phyloP scores from a whole-genome alignment of 2,329 filamentous ascomycete species.

The Phialophora expanda region DNA sequence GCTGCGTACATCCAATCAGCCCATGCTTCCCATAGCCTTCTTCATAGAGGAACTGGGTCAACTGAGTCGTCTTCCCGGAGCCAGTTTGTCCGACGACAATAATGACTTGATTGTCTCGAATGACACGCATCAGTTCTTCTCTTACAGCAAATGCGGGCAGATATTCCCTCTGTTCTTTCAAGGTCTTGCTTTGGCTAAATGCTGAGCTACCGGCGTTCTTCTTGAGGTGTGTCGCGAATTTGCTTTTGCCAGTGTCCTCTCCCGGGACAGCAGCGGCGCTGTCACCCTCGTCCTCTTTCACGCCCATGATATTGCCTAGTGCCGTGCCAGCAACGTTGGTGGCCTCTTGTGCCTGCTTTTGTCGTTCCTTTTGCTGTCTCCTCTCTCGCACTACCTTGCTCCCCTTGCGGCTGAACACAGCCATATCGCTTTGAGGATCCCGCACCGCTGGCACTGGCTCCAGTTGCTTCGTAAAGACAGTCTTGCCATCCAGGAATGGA shows the following conservation, averaged over 20 bases:
- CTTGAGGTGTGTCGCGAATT: constrained; percentile 90
- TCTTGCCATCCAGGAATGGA: constrained; percentile 92
- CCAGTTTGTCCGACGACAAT: constrained; percentile 98
- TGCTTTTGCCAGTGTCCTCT: constrained; percentile 72
- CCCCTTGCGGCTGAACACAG: constrained; percentile 93
- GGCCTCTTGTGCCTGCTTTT: constrained; percentile 92
- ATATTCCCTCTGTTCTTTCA: constrained; percentile 89
- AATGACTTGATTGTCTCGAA: constrained; percentile 94
- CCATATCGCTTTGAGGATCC: constrained; percentile 97
- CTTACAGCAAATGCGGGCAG: constrained; percentile 94
- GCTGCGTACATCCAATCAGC: constrained; percentile 95
- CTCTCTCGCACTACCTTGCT: constrained; percentile 91
- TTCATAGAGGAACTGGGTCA: constrained; percentile 94
- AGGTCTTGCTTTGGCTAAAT: constrained; percentile 89
- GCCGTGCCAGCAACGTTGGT: constrained; percentile 91
- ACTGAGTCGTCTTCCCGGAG: constrained; percentile 94
- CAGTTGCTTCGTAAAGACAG: constrained; percentile 94
- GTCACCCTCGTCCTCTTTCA: constrained; percentile 87
- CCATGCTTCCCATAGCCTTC: constrained; percentile 85
- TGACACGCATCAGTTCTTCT: constrained; percentile 87
- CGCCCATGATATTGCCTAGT: constrained; percentile 91
- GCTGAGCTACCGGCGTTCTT: constrained; percentile 79
- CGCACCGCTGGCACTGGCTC: constrained; percentile 92
- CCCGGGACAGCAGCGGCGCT: constrained; percentile 79
- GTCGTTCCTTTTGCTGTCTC: constrained; percentile 87